Evolutionary conservation across 2,329 filamentous ascomycete species (phyloP).

Genomic region (Talaromyces sp.): DNA sequence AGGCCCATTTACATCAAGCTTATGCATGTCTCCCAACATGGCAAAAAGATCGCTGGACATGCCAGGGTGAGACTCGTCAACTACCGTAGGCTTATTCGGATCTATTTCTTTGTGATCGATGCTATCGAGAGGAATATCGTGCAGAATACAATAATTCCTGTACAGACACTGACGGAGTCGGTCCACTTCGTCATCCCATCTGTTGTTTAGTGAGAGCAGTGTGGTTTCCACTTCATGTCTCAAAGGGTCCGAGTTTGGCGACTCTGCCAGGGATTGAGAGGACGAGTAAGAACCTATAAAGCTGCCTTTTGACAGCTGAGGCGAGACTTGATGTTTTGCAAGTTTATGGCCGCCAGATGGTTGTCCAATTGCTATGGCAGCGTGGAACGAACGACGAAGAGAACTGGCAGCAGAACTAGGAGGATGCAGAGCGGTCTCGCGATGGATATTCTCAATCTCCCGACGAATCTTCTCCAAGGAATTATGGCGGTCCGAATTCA

Average conservation of each 20-base stretch:
- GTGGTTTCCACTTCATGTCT: constrained; percentile 39
- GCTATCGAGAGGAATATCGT: constrained; percentile 24
- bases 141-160: constrained; percentile 41
- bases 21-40: constrained; percentile 32
- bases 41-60: constrained; percentile 35
- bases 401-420: constrained; percentile 32
- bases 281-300: constrained; percentile 8
- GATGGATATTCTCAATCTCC: constrained; percentile 50
- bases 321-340: constrained; percentile 22
- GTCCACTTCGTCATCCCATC: constrained; percentile 42
- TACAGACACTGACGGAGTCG: constrained; percentile 41
- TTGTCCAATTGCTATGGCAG: constrained; percentile 32
- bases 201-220: constrained; percentile 37
- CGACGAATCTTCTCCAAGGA: constrained; percentile 58
- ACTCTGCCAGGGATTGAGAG: constrained; percentile 13
- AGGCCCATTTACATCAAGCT: constrained; percentile 30
- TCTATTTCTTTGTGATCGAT: constrained; percentile 12
- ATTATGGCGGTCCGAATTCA: constrained; percentile 58
- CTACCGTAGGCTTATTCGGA: constrained; percentile 15
- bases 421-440: constrained; percentile 28
- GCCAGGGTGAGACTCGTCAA: constrained; percentile 37
- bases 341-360: constrained; percentile 26
- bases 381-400: constrained; percentile 41
- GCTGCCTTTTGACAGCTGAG: constrained; percentile 6
- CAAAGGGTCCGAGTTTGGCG: constrained; percentile 21